Base-by-base conservation (phyloP, 163 green algal genomes). In the Scenedesmus sp. region DNA sequence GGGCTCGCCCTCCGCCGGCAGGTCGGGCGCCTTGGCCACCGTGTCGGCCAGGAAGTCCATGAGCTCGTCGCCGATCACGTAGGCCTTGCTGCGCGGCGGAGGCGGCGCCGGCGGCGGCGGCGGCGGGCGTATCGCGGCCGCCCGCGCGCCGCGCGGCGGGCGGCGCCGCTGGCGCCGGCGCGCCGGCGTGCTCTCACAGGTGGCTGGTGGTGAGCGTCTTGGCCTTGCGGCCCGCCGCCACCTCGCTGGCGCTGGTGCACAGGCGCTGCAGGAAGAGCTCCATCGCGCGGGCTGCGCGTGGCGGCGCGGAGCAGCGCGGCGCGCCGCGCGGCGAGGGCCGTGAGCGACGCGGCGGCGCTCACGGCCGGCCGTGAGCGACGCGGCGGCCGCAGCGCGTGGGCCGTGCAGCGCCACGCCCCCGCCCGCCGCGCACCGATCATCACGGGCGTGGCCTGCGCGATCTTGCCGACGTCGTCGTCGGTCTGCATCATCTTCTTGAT, bases 401-500 rank as follows among this genome's bases (percentile, higher is more conserved):
- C 58, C 29, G 58, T 48, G n/a, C n/a, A n/a, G n/a, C n/a, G n/a
- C n/a, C n/a, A n/a, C n/a, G n/a, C n/a, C n/a, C n/a, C n/a, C n/a
- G n/a, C n/a, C n/a, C 9, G 42, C 44, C 20, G 10, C 80, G 48
- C 45, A 96, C 93, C 88, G 28, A 97, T 93, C 10, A 98, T 60
- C 1, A 95, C 83, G 4, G 94, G 93, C 2, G 90, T 92, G 0
- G 90, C 89, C 47, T 95, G 91, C 14, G 92, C 87, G 24, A 98
- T 96, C 67, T 96, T 97, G 34, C 94, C 94, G 14, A 97, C 92
- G 20, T 98, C 94, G 15, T 97, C 93, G 63, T 98, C 93, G 24
- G 89, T 88, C 63, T 97, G 94, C 94, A 98, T 98, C 51, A 98
- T 91, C 20, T 89, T 87, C 78, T 98, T 98, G 51, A 98, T 95